phyloP scores from a whole-genome alignment of 2,329 filamentous ascomycete species.

The Epichloe uncinata region DNA sequence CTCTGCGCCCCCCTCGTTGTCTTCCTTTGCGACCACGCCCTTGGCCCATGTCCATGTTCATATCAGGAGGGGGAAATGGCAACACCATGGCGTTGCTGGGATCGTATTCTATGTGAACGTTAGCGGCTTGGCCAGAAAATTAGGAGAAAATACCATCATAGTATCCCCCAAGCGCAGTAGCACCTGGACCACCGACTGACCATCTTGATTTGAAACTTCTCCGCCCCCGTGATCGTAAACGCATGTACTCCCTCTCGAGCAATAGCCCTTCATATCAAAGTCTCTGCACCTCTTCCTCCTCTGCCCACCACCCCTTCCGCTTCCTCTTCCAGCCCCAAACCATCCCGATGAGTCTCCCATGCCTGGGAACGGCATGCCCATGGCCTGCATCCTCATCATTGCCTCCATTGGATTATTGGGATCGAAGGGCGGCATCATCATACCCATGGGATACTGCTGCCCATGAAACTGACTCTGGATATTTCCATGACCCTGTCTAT shows the following conservation, averaged over 20 bases:
- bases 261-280: slow-evolving; percentile 62
- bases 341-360: slow-evolving; percentile 25
- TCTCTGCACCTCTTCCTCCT: slow-evolving; percentile 43
- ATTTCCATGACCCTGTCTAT: slow-evolving; percentile 3
- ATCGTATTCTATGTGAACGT: slow-evolving; percentile 18
- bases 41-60: slow-evolving; percentile 17
- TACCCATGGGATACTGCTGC: slow-evolving; percentile 5
- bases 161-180: too few relatives aligned
- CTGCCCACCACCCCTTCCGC: slow-evolving; percentile 16
- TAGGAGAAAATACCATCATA: too few relatives aligned
- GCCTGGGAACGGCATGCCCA: slow-evolving; percentile 29
- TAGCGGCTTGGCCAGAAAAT: background rate
- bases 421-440: slow-evolving; percentile 33
- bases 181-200: slow-evolving; percentile 9
- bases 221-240: slow-evolving; percentile 49
- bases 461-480: slow-evolving; percentile 5
- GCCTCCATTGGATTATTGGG: slow-evolving; percentile 47
- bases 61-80: slow-evolving; percentile 10
- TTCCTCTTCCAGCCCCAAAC: slow-evolving; percentile 2
- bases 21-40: slow-evolving; percentile 22
- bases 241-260: slow-evolving; percentile 52
- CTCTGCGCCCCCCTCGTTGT: slow-evolving; percentile 23
- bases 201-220: slow-evolving; percentile 9
- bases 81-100: slow-evolving; percentile 17
- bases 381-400: slow-evolving; percentile 47